Conservation (phyloP, 75 land plant species). For the Sequoia sempervirens region DNA sequence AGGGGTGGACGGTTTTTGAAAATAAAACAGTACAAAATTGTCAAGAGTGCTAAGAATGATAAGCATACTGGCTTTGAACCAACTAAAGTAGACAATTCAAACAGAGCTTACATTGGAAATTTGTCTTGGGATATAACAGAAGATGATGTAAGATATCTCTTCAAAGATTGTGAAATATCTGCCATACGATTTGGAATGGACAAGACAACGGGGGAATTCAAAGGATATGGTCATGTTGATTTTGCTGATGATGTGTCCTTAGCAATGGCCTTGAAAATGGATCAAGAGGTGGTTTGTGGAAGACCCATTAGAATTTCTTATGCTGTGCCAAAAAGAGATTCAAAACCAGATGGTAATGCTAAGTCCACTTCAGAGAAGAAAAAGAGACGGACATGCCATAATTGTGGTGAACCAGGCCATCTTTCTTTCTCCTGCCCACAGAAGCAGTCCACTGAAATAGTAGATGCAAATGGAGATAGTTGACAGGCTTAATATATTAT, state of each 20-base stretch:
- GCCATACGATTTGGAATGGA: constrained; percentile 67
- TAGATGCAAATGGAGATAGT: background rate
- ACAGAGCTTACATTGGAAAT: constrained; percentile 80
- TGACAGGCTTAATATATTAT: background rate
- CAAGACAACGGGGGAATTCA: constrained; percentile 76
- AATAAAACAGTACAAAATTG: constrained; percentile 51
- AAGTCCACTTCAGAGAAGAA: constrained; percentile 21
- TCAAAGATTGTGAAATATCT: constrained; percentile 55
- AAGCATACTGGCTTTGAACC: constrained; percentile 40
- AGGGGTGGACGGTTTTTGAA: constrained; percentile 87
- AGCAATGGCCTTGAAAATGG: constrained; percentile 58
- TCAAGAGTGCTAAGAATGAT: constrained; percentile 9
- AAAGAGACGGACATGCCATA: constrained; percentile 53
- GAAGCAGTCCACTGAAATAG: constrained; percentile 12
- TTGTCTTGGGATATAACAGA: constrained; percentile 87
- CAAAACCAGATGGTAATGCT: background rate
- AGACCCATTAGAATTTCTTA: constrained; percentile 82
- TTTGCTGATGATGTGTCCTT: constrained; percentile 71
- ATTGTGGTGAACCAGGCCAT: constrained; percentile 68
- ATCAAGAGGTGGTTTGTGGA: constrained; percentile 62
- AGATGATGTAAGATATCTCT: constrained; percentile 58
- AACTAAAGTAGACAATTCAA: constrained; percentile 27
- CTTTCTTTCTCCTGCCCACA: constrained; percentile 64
- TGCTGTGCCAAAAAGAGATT: constrained; percentile 61
- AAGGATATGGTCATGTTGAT: constrained; percentile 84